These are phyloP conservation scores for Areca catechu DNA, from an alignment of 176 grass and related monocot genomes.

Conservation along the genomic window DNA sequence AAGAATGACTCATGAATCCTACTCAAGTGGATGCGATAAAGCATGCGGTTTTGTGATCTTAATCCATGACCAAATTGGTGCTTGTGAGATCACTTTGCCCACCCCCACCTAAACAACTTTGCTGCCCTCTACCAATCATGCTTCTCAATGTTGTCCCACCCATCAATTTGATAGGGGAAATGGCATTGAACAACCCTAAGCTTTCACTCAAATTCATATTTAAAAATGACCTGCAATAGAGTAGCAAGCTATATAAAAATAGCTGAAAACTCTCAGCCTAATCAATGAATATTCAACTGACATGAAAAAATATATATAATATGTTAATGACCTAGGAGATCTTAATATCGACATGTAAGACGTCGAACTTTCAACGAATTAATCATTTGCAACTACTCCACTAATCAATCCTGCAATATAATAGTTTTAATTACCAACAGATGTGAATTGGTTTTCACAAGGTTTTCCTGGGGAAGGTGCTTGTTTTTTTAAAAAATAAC, in stretches of 20 bases:
- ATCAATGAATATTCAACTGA: not conserved
- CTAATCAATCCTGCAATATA: no score
- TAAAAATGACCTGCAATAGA: not conserved
- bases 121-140: not conserved
- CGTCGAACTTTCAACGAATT: not conserved
- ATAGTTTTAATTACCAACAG: no score
- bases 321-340: not conserved
- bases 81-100: not conserved
- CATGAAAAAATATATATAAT: not conserved
- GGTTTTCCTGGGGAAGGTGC: no score
- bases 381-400: no score
- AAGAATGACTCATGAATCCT: not conserved
- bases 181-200: not conserved
- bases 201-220: not conserved
- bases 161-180: no score
- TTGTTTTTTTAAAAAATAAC: no score
- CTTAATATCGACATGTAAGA: not conserved
- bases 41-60: not conserved
- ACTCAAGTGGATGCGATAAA: not conserved
- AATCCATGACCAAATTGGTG: not conserved
- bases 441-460: no score
- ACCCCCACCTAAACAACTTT: not conserved
- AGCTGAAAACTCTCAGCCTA: not conserved
- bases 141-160: not conserved
- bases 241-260: no score